A percentile compares a stretch with the other conserved stretches of the same genome.
phyloP scores from a whole-genome alignment of 345 rosid species.

The Murraya koenigii region DNA sequence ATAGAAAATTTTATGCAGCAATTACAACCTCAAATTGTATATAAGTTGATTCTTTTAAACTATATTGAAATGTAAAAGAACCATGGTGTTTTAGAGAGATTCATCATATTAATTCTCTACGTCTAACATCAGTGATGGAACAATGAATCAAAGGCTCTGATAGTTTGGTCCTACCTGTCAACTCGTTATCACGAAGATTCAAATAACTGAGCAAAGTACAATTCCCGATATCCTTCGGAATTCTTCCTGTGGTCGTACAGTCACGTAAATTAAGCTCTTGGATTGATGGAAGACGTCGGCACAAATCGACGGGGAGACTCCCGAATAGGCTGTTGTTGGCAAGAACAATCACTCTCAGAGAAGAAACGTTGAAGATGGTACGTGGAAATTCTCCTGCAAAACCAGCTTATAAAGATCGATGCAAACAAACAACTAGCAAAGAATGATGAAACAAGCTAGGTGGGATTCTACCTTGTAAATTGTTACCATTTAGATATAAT shows the following conservation, averaged over 20 bases:
- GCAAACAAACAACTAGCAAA: background rate
- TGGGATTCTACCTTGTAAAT: background rate
- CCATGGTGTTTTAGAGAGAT: background rate
- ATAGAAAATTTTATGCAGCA: background rate
- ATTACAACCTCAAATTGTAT: background rate
- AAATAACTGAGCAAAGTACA: background rate
- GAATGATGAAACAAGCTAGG: background rate
- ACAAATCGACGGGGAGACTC: slow-evolving; percentile 2
- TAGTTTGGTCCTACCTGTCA: background rate
- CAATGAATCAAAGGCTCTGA: background rate
- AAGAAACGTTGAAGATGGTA: background rate
- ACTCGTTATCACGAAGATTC: background rate
- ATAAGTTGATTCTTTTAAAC: background rate
- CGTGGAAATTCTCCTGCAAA: background rate
- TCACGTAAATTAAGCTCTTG: background rate
- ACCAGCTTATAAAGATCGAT: background rate
- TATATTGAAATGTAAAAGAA: background rate
- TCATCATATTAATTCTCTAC: background rate
- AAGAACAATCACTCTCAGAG: background rate
- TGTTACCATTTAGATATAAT: background rate
- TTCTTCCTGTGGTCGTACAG: background rate
- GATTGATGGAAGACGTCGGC: background rate
- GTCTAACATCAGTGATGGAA: background rate
- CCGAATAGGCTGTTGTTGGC: slow-evolving; percentile 4
- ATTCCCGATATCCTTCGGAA: background rate